Evolutionary conservation across 306 rosid genomes (phyloP).

Genomic region (Trichosanthes cucumerina): DNA sequence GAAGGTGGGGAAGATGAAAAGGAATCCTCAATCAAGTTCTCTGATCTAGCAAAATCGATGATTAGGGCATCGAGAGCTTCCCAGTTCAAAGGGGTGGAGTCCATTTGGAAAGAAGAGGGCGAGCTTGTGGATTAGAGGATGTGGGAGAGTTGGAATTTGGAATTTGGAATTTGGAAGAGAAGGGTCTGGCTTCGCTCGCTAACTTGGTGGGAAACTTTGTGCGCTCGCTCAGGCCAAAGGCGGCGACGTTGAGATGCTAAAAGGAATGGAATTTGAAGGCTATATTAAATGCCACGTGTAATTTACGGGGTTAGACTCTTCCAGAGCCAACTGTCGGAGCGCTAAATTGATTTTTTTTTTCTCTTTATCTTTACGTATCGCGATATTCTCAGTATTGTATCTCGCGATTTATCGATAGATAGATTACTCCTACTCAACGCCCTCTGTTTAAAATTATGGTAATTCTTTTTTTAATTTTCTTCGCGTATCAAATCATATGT

Average conservation of each 20-base stretch:
- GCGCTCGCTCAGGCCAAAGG: neutral
- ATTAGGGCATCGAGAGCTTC: conserved; percentile 77
- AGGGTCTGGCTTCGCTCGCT: neutral
- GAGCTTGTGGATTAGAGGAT: neutral
- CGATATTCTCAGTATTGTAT: neutral
- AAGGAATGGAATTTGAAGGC: neutral
- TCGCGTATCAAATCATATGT: too few species aligned
- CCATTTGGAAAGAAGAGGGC: conserved; percentile 29
- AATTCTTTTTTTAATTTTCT: too few species aligned
- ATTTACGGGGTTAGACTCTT: neutral
- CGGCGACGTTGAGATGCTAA: neutral
- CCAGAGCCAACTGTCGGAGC: neutral
- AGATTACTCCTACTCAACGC: too few species aligned
- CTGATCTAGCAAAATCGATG: conserved; percentile 85
- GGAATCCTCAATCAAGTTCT: conserved; percentile 65
- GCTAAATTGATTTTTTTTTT: neutral
- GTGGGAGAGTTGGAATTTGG: neutral
- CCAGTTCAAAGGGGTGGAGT: conserved; percentile 79
- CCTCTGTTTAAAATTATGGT: too few species aligned
- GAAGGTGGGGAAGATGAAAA: conserved; percentile 20
- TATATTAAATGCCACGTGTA: neutral
- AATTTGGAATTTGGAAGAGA: neutral
- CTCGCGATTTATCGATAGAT: neutral
- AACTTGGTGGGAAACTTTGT: neutral
- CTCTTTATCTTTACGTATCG: neutral